A percentile compares a stretch with the other conserved stretches of the same genome.
Evolutionary conservation across 306 rosid genomes (phyloP).

Genomic region (Spatholobus suberectus): DNA sequence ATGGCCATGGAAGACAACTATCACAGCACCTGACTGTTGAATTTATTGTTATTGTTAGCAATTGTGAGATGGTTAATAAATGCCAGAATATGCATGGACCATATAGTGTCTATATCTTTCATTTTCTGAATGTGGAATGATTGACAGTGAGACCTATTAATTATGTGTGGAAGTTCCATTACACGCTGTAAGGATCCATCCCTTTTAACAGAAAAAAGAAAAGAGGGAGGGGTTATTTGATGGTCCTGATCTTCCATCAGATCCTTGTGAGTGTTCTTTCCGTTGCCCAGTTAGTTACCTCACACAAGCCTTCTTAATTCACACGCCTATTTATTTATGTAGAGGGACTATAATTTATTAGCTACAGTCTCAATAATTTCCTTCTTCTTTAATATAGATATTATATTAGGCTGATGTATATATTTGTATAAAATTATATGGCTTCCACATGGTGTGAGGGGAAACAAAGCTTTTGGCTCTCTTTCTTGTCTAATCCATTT

Average conservation of each 20-base stretch:
- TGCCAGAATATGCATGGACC: constrained; percentile 63
- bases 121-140: constrained; percentile 54
- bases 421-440: background rate
- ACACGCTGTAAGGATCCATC: constrained; percentile 9
- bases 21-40: constrained; percentile 74
- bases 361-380: background rate
- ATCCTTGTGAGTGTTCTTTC: constrained; percentile 10
- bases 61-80: constrained; percentile 86
- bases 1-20: too few species aligned
- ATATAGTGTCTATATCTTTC: constrained; percentile 38
- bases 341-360: background rate
- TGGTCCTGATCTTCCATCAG: background rate
- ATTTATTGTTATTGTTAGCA: constrained; percentile 76
- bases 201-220: constrained; percentile 10
- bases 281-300: background rate
- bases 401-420: constrained; percentile 14
- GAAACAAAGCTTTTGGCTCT: constrained; percentile 54
- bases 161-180: constrained; percentile 40
- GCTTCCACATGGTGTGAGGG: constrained; percentile 40
- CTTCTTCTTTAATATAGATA: constrained; percentile 3
- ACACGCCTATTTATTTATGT: background rate
- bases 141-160: constrained; percentile 67
- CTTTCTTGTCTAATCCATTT: constrained; percentile 55
- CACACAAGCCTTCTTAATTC: background rate
- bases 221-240: background rate